A percentile compares a stretch with the other conserved stretches of the same genome.
Conservation (phyloP, 176 grass and related monocot genomes). For the Ananas comosus region DNA sequence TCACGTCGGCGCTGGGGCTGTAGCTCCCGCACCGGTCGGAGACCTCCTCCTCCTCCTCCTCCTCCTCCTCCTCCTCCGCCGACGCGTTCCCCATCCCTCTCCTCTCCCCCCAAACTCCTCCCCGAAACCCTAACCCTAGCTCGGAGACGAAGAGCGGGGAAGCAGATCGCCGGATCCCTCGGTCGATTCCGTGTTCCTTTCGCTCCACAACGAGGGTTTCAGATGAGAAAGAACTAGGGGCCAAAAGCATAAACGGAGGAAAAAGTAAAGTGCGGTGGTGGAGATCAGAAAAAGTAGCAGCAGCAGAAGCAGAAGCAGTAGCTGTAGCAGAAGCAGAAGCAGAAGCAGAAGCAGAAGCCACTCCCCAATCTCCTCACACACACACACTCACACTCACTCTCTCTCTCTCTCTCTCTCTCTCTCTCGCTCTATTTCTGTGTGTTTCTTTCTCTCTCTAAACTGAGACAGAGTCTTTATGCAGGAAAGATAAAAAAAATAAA, state of each 20-base stretch:
- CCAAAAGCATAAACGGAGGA: neutral
- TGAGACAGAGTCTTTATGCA: neutral
- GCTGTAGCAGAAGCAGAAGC: neutral
- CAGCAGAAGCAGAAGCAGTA: neutral
- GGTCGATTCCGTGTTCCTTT: neutral
- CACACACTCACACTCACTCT: neutral
- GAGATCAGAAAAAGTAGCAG: neutral
- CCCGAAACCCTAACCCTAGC: slow-evolving; percentile 2
- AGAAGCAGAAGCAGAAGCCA: neutral
- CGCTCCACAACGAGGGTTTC: neutral
- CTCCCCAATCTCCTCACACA: neutral
- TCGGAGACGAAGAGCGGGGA: neutral
- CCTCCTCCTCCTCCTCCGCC: slow-evolving; percentile 26
- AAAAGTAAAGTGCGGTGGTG: neutral
- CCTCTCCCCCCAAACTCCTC: neutral
- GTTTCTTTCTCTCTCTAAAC: neutral
- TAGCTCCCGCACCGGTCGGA: slow-evolving; percentile 79
- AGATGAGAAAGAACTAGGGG: neutral
- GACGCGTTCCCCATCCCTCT: slow-evolving; percentile 61
- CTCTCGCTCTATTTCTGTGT: no score
- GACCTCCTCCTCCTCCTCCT: slow-evolving; percentile 26
- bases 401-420: neutral
- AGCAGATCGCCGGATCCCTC: neutral
- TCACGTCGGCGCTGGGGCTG: slow-evolving; percentile 91
- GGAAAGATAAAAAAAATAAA: neutral